A percentile compares a stretch with the other conserved stretches of the same genome.
These are phyloP conservation scores for Cardiospermum halicacabum DNA, from an alignment of 345 rosid species.

Conservation along the genomic window DNA sequence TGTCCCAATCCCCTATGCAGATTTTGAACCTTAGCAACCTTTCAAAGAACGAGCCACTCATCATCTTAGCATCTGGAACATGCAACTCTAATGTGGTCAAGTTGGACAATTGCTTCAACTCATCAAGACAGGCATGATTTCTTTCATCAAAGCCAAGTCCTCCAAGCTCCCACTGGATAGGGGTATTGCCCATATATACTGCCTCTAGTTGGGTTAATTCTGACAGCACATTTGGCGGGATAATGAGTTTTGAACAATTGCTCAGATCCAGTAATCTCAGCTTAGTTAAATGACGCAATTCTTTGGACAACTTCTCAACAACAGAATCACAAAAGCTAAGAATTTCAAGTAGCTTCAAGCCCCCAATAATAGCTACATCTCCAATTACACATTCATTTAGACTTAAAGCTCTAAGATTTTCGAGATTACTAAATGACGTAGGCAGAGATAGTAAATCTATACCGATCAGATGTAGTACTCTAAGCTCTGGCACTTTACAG, in stretches of 20 bases:
- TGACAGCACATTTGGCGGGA: constrained; percentile 10
- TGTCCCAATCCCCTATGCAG: not conserved
- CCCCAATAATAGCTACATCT: constrained; percentile 7
- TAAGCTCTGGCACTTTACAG: constrained; percentile 12
- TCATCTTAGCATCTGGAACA: constrained; percentile 2
- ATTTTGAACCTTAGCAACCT: not conserved
- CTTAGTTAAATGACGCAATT: constrained; percentile 13
- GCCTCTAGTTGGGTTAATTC: constrained; percentile 23
- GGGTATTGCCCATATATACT: constrained; percentile 17
- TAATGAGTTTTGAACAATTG: constrained; percentile 7
- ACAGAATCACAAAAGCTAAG: constrained; percentile 12
- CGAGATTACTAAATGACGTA: not conserved
- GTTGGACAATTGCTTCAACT: constrained; percentile 21
- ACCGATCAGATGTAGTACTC: constrained; percentile 12
- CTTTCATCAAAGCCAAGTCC: not conserved
- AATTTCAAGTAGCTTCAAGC: constrained; percentile 13
- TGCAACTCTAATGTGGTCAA: constrained; percentile 10
- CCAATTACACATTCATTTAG: constrained; percentile 2
- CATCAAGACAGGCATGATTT: constrained; percentile 19
- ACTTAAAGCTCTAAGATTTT: constrained; percentile 17
- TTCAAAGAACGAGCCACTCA: not conserved
- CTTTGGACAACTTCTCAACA: constrained; percentile 17
- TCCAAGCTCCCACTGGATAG: constrained; percentile 18
- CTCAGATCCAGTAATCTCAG: constrained; percentile 18
- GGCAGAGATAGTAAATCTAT: constrained; percentile 10